Conservation (phyloP, 2,329 filamentous ascomycete species). For the Botrytis byssoidea region DNA sequence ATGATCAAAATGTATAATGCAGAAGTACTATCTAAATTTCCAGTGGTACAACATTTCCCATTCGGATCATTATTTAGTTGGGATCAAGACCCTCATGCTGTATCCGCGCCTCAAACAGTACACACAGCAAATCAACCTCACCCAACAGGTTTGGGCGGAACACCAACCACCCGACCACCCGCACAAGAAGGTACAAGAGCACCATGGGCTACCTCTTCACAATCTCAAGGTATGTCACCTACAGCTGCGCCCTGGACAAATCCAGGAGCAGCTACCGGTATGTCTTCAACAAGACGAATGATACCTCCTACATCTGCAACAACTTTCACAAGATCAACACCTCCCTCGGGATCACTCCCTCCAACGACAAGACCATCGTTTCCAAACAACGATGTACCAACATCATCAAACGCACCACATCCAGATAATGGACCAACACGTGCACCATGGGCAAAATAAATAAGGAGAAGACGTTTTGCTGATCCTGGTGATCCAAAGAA, state of each 20-base stretch:
- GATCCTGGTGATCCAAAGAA: background rate
- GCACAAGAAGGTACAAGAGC: conserved; percentile 34
- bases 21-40: conserved; percentile 94
- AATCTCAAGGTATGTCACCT: conserved; percentile 25
- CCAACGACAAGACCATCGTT: conserved; percentile 34
- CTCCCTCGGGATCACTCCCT: conserved; percentile 34
- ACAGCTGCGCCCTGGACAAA: conserved; percentile 35
- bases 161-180: conserved; percentile 25
- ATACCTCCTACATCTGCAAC: conserved; percentile 9
- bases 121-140: conserved; percentile 62
- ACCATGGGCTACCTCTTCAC: conserved; percentile 32
- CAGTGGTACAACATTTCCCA: conserved; percentile 94
- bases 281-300: conserved; percentile 1
- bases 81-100: conserved; percentile 64
- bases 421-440: conserved; percentile 36
- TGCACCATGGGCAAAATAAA: conserved; percentile 41
- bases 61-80: conserved; percentile 80
- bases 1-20: conserved; percentile 99
- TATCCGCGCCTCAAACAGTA: conserved; percentile 48
- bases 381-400: conserved; percentile 18
- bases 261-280: background rate
- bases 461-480: background rate
- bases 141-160: conserved; percentile 39
- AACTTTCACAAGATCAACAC: conserved; percentile 27
- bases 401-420: background rate